Percentiles rank a stretch among this genome's conserved stretches.
Evolutionary conservation across 768 basidiomycete genomes (phyloP).

Genomic region (Mycena polygramma): DNA sequence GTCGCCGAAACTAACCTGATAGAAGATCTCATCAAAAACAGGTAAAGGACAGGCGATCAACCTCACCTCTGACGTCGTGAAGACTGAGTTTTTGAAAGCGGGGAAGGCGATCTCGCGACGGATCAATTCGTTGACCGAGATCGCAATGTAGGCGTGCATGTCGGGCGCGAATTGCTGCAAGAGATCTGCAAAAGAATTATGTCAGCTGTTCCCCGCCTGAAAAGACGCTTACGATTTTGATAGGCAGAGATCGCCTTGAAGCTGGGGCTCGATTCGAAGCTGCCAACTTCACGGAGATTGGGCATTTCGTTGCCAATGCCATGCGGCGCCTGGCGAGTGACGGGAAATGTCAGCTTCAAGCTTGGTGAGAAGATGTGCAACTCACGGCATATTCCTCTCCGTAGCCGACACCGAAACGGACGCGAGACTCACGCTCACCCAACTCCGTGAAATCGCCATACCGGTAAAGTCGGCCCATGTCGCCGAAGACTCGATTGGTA

Average conservation of each 20-base stretch:
- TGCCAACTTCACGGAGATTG: background rate
- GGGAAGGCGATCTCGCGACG: background rate
- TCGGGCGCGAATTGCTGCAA: background rate
- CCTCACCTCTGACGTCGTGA: conserved; percentile 15
- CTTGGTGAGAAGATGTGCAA: background rate
- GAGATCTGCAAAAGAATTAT: background rate
- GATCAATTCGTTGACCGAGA: background rate
- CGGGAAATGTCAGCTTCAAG: no score
- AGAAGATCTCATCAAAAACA: no score
- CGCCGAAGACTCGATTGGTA: fast-evolving
- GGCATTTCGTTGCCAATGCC: background rate
- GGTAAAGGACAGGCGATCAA: no score
- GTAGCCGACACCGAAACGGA: conserved; percentile 3
- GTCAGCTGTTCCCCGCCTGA: background rate
- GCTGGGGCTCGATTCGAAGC: background rate
- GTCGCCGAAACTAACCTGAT: conserved; percentile 1
- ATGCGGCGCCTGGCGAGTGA: background rate
- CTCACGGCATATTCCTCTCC: background rate
- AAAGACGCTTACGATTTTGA: conserved; percentile 21
- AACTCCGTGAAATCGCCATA: background rate
- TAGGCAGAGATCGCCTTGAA: background rate
- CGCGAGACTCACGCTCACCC: background rate
- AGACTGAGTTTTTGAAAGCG: background rate
- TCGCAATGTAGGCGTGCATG: background rate
- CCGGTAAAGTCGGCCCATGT: background rate